Evolutionary conservation across 176 grass and related monocot species (phyloP), one percentile per base, ranked within the genome.

Genomic region (Zoysia japonica): DNA sequence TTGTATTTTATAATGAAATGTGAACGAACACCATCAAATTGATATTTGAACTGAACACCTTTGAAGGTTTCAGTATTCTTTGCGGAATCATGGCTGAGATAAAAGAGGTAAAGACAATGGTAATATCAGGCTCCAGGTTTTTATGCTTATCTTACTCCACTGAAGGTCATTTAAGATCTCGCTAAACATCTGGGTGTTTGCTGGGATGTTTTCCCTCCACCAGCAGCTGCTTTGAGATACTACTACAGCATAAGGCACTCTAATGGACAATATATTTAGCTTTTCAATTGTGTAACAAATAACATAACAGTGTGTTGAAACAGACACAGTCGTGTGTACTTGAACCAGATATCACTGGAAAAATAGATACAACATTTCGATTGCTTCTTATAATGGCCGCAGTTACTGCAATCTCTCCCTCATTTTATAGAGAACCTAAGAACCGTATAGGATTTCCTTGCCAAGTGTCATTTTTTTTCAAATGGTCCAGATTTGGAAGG

Each of bases 61-160:
- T 98, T 90, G 67, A 98, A 88, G 17, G 87, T 50, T 64, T 89
- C 70, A 51, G 82, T 55, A 28, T 91, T 76, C 72, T 83, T 83
- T 17, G 92, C 53, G n/a, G 92, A 94, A 80, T 92, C 85, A 88
- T 92, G 95, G 63, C 88, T 94, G 57, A 98, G 89, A 69, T 98
- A 98, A 64, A 98, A 94, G 71, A 98, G 89, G 67, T 94, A 98
- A 39, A 98, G 85, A 37, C 92, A 61, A 98, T 20, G 1, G 95
- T 98, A 67, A 94, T 78, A 76, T 98, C 92, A 98, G 83, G 77
- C 95, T 98, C 92, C 92, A 98, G 56, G 94, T 92, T 78, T 92
- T 85, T 59, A 98, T 89, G 88, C 89, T 92, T 15, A 92, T 79
- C 85, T 92, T 98, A 72, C 92, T 98, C 71, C 86, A 67, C 63